Evolutionary conservation across 2,329 filamentous ascomycete species (phyloP), one percentile per base, ranked within the genome.

Genomic region (Fusarium sp.): DNA sequence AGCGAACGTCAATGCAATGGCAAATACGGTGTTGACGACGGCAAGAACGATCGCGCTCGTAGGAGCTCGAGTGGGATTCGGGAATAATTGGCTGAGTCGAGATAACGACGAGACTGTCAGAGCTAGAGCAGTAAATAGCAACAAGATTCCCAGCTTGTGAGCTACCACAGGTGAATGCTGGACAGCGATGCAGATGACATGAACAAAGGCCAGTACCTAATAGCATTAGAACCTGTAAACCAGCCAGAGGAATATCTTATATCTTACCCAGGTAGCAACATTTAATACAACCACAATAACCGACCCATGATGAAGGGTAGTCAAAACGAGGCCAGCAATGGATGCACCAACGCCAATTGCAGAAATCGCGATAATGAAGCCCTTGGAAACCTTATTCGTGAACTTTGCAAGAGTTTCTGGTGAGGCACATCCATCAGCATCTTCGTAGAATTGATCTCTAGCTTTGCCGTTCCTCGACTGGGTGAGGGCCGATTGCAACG

Each of bases 351-450:
- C 78, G 3, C 89, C 90, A 37, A 82, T 64, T 10, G 83, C 58
- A 0, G 88, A 85, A 16, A 87, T 83, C 7, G 88, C 21, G 3
- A 88, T 74, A 49, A 92, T 81, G 16, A 83, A 74, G 5, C 81
- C 64, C 74, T 90, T 91, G 61, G 88, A 84, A 60, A 83, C 72
- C 64, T 81, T 87, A 65, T 87, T 85, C 27, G 89, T 90, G 74
- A 90, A 93, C 37, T 82, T 83, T 27, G 84, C 83, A 48, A 88
- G 75, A 2, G 89, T 87, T 73, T 90, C 87, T 37, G 87, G 83
- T 0, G 88, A 90, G 34, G 89, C 90, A 66, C 85, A 83, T 48
- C 92, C 92, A 79, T 94, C 92, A 60, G 84, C 81, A 75, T 94
- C 92, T 69, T 89, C 82, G 74, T 93, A 94, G 12, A 83, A 80